Evolutionary conservation across 148 eudicot genomes (phyloP).

Genomic region (Mesembryanthemum crystallinum): DNA sequence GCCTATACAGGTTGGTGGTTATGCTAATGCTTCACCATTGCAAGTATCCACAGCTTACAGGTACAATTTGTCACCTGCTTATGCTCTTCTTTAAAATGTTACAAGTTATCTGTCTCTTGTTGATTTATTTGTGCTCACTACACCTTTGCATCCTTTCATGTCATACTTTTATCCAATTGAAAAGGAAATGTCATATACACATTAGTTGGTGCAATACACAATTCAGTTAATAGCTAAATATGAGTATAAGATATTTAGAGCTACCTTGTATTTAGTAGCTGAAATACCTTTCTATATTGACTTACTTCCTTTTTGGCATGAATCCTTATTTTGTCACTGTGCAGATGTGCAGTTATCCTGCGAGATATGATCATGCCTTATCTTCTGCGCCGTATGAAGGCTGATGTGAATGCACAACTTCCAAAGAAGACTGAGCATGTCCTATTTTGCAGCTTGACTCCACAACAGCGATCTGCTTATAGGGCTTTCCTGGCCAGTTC

Average conservation of each 20-base stretch:
- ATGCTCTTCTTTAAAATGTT: background rate
- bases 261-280: background rate
- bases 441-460: constrained; percentile 94
- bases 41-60: constrained; percentile 99
- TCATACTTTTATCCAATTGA: background rate
- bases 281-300: background rate
- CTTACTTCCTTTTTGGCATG: background rate
- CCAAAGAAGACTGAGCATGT: constrained; percentile 97
- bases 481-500: constrained; percentile 96
- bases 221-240: no score
- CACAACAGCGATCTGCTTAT: constrained; percentile 77
- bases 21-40: constrained; percentile 93
- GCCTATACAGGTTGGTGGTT: constrained; percentile 96
- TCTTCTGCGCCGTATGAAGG: constrained; percentile 94
- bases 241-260: no score
- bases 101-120: background rate
- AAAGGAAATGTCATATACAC: background rate
- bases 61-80: constrained; percentile 29
- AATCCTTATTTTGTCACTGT: constrained; percentile 18
- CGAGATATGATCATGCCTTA: constrained; percentile 99
- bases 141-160: background rate
- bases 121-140: background rate
- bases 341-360: constrained; percentile 94
- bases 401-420: constrained; percentile 90
- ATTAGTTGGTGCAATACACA: background rate